Evolutionary conservation across 2,329 filamentous ascomycete genomes (phyloP).

Genomic region (Alternaria tenuissima): DNA sequence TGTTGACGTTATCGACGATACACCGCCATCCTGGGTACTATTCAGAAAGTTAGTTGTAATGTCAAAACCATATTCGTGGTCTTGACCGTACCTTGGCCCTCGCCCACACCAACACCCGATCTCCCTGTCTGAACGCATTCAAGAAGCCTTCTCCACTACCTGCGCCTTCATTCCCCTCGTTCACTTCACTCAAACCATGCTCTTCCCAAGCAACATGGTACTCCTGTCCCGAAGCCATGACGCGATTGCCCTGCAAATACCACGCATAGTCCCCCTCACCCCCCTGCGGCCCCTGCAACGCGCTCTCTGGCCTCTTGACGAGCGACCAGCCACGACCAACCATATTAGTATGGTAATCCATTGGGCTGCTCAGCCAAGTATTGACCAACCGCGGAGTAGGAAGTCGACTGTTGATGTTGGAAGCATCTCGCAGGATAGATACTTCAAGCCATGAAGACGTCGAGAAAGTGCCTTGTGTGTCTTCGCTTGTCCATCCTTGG

Average conservation of each 20-base stretch:
- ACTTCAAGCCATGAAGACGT: constrained; percentile 47
- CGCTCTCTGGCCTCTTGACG: constrained; percentile 26
- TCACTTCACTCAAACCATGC: neutral
- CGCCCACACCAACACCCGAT: constrained; percentile 42
- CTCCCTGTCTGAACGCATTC: constrained; percentile 33
- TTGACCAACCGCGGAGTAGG: constrained; percentile 13
- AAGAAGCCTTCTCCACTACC: constrained; percentile 41
- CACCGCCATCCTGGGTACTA: constrained; percentile 45
- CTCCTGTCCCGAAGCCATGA: constrained; percentile 19
- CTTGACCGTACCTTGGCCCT: constrained; percentile 40
- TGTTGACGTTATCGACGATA: constrained; percentile 27
- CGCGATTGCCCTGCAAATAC: constrained; percentile 46
- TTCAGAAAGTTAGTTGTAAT: constrained; percentile 4
- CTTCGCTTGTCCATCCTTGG: constrained; percentile 46
- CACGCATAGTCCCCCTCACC: constrained; percentile 38
- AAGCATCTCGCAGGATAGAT: constrained; percentile 36
- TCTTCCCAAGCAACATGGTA: constrained; percentile 35
- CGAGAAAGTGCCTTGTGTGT: constrained; percentile 33
- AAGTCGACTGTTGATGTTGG: constrained; percentile 1
- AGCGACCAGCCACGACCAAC: constrained; percentile 25
- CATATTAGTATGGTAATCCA: constrained; percentile 15
- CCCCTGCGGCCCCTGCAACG: constrained; percentile 31
- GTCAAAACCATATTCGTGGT: no score
- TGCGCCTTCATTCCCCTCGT: constrained; percentile 33
- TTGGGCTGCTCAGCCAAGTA: constrained; percentile 3